A percentile compares a stretch with the other conserved stretches of the same genome.
These are phyloP conservation scores for Westerdykella sp. DNA, from an alignment of 2,329 filamentous ascomycete species.

Conservation along the genomic window DNA sequence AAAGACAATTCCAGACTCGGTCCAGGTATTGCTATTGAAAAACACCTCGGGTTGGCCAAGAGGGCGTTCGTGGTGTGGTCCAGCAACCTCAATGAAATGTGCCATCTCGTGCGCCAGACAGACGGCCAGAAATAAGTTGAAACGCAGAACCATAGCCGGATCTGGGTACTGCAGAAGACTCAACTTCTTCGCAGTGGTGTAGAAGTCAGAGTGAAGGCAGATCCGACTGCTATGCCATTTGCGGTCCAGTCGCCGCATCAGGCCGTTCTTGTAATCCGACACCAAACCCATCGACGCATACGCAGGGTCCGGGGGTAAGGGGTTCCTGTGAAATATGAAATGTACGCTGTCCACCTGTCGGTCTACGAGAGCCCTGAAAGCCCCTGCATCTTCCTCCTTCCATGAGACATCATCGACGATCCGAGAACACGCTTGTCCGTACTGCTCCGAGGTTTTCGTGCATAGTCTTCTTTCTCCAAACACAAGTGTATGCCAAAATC, in stretches of 20 bases:
- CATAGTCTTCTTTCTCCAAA: conserved; percentile 33
- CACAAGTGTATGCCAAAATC: conserved; percentile 36
- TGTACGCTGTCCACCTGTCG: conserved; percentile 33
- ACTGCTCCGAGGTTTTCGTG: conserved; percentile 23
- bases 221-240: conserved; percentile 36
- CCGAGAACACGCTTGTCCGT: conserved; percentile 30
- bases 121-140: conserved; percentile 37
- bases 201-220: conserved; percentile 37
- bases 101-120: conserved; percentile 37
- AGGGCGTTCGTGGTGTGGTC: conserved; percentile 31
- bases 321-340: conserved; percentile 35
- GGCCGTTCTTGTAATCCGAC: conserved; percentile 33
- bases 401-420: conserved; percentile 32
- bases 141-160: conserved; percentile 37
- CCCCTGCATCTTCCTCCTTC: conserved; percentile 24
- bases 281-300: conserved; percentile 37
- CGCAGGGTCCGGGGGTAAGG: conserved; percentile 29
- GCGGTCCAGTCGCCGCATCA: conserved; percentile 30
- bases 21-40: conserved; percentile 37
- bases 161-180: conserved; percentile 33
- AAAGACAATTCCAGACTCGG: conserved; percentile 36
- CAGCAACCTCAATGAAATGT: conserved; percentile 37
- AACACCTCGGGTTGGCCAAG: conserved; percentile 35
- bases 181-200: conserved; percentile 36
- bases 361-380: conserved; percentile 27